Evolutionary conservation across 352 stramenopile genomes (phyloP), one percentile per base, ranked within the genome.

Genomic region (Globisporangium nunn): DNA sequence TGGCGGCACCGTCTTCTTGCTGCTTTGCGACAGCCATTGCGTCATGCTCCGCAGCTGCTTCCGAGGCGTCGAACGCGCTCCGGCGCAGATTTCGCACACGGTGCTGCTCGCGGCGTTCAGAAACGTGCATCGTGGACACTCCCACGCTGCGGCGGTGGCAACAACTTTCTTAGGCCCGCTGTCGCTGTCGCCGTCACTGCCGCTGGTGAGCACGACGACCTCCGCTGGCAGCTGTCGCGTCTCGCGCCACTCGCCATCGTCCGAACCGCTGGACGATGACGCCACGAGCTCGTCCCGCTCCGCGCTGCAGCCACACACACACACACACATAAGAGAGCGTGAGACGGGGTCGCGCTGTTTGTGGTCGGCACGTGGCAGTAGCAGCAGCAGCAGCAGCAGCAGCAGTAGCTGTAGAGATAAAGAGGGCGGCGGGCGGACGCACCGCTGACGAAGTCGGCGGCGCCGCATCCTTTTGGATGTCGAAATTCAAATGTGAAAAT

Each of bases 51-150:
- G 58, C 49, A 65, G 58, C 56, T 64, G 57, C 54, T 71, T 76
- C 18, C 46, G 68, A 23, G 23, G 23, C 43, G 35, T 51, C 18
- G 54, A 40, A 28, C 59, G 53, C 17, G 55, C 48, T 12, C 59
- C 75, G 17, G 66, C 61, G 54, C 77, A 85, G 29, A 87, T 29
- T 56, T 82, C 64, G 37, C 77, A 87, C 54, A 44, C 2, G 18
- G 49, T 3, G 58, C 57, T 48, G 3, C 18, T 28, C n/a, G 65
- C 30, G 54, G 64, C 63, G 48, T 87, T 85, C 6, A 73, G 28
- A 28, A 72, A 85, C 7, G 77, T 87, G 52, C 77, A 87, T 45
- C 64, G 67, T 6, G 49, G 48, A 14, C 74, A 85, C 33, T 65
- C 63, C 74, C 77, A 85, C 7, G 59, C 44, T 29, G 11, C 11